Conservation (phyloP, 148 eudicot genomes). For the Arctostaphylos glauca region DNA sequence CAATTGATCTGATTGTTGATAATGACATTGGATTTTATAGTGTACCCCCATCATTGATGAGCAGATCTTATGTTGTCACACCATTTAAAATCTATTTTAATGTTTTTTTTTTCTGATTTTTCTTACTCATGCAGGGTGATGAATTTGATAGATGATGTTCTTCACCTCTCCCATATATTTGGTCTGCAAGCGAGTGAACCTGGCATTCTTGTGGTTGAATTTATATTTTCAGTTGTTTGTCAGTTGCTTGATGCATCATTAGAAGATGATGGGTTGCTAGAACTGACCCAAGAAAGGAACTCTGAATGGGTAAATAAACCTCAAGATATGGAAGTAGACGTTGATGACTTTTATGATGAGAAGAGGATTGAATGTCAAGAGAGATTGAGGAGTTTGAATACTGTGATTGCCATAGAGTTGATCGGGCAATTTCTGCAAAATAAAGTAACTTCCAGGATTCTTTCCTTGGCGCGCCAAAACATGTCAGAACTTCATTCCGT, state of each 20-base stretch:
- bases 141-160: constrained; percentile 53
- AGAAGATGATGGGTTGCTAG: constrained; percentile 86
- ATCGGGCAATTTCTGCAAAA: constrained; percentile 62
- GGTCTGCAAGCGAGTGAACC: constrained; percentile 53
- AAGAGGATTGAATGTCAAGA: constrained; percentile 51
- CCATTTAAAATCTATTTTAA: neutral
- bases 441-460: constrained; percentile 69
- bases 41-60: neutral
- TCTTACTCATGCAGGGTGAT: constrained; percentile 57
- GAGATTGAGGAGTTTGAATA: constrained; percentile 50
- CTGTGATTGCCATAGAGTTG: constrained; percentile 65
- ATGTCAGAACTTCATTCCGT: constrained; percentile 57
- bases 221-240: constrained; percentile 63
- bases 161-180: constrained; percentile 63
- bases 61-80: neutral
- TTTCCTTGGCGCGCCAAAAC: constrained; percentile 77
- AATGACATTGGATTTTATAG: neutral
- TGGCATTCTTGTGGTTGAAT: constrained; percentile 54
- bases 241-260: constrained; percentile 87
- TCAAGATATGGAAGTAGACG: constrained; percentile 65
- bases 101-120: neutral
- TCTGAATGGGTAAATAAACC: constrained; percentile 48
- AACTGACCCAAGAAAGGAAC: constrained; percentile 59
- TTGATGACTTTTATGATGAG: constrained; percentile 35
- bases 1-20: neutral